Evolutionary conservation across 768 basidiomycete species (phyloP), one percentile per base, ranked within the genome.

Genomic region (Pisolithus marmoratus): DNA sequence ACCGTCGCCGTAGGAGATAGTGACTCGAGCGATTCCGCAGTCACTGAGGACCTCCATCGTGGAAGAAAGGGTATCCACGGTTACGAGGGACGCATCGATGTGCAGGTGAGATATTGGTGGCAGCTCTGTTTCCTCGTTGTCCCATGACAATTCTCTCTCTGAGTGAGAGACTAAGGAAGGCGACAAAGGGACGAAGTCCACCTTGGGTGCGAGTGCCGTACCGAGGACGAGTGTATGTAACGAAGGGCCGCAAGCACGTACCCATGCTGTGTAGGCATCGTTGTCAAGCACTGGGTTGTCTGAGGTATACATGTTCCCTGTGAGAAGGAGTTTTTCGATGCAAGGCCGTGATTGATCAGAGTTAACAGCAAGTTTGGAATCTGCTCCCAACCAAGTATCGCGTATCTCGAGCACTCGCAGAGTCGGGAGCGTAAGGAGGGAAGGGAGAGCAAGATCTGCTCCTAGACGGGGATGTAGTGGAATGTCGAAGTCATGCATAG

Each of bases 371-470:
- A 65, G 49, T 26, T 58, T 55, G 26, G 63, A 47, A 50, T 67
- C 66, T 29, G 65, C 63, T 15, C 84, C 85, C 51, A 89, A 75
- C 67, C 87, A 86, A 0, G 84, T 86, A 61, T 87, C 85, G 51
- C 76, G 77, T 59, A 89, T 80, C 40, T 74, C 74, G 56, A 89
- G 82, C 56, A 75, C 76, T 26, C 72, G 75, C 37, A 89, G 79
- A 42, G 78, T 72, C 7, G 83, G 76, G 44, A 89, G 74, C 57
- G 77, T 76, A 46, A 89, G 75, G 49, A 89, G 79, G 12, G 78
- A 81, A 2, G 86, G 85, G 2, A 89, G 77, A 19, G 72, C 74
- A 47, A 88, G 80, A 38, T 80, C 76, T 19, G 76, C 66, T 36
- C 80, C 83, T 53, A 83, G 68, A 41, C 72, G 14, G 48, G 77